These are phyloP conservation scores for Alternaria ventricosa DNA, from an alignment of 2,329 filamentous ascomycete species.

Conservation along the genomic window DNA sequence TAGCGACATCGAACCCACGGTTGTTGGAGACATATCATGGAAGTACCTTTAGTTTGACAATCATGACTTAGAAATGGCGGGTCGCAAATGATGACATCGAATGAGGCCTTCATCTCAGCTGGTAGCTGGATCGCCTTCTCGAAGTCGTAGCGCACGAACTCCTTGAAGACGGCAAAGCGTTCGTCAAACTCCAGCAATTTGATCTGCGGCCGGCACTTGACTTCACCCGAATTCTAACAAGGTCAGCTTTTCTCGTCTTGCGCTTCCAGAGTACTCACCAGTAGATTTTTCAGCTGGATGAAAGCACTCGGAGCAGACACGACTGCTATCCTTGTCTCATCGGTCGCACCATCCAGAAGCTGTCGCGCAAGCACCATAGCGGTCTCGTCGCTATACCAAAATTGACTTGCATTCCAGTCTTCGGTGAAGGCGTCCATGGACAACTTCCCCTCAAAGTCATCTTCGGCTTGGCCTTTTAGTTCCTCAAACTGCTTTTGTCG, in stretches of 20 bases:
- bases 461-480: slow-evolving; percentile 67
- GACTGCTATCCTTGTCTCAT: slow-evolving; percentile 68
- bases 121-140: slow-evolving; percentile 71
- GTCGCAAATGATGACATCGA: slow-evolving; percentile 76
- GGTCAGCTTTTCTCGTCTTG: neutral
- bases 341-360: slow-evolving; percentile 67
- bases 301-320: slow-evolving; percentile 80
- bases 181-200: slow-evolving; percentile 76
- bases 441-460: slow-evolving; percentile 56
- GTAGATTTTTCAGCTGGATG: slow-evolving; percentile 74
- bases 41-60: slow-evolving; percentile 76
- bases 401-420: slow-evolving; percentile 84
- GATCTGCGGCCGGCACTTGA: slow-evolving; percentile 59
- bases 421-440: slow-evolving; percentile 76
- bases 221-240: slow-evolving; percentile 39
- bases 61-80: slow-evolving; percentile 82
- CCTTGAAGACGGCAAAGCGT: slow-evolving; percentile 74
- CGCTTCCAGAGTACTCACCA: slow-evolving; percentile 55
- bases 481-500: slow-evolving; percentile 71
- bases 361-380: slow-evolving; percentile 68
- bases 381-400: slow-evolving; percentile 81
- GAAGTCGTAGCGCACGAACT: slow-evolving; percentile 79
- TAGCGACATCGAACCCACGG: neutral
- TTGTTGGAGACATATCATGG: neutral
- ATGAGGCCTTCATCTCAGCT: slow-evolving; percentile 64